These are phyloP conservation scores for Populus euphratica DNA, from an alignment of 345 rosid genomes.

Conservation along the genomic window DNA sequence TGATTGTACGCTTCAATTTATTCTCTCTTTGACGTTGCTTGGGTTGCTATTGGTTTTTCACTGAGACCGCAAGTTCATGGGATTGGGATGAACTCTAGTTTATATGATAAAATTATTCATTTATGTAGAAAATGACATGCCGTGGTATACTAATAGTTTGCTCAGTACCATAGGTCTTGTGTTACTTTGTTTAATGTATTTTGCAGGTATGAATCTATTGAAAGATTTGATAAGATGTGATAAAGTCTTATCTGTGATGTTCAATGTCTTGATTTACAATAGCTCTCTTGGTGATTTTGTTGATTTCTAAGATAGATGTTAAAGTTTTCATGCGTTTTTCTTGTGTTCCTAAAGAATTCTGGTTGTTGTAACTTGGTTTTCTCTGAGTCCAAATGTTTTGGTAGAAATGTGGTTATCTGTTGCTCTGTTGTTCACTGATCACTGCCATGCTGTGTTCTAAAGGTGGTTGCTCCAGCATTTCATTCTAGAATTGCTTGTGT, in stretches of 20 bases:
- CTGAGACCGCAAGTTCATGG: not conserved
- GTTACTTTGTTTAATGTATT: not conserved
- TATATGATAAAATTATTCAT: not conserved
- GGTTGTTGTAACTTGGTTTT: not conserved
- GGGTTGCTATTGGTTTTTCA: not conserved
- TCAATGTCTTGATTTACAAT: not conserved
- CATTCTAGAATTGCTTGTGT: not conserved
- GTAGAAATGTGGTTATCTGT: not conserved
- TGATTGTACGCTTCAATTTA: not conserved
- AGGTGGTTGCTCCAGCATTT: not conserved
- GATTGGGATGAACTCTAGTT: not conserved
- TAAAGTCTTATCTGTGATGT: not conserved
- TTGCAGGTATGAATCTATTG: not conserved
- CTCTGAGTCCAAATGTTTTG: not conserved
- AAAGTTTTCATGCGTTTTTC: not conserved
- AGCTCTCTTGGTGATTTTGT: not conserved
- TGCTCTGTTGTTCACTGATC: not conserved
- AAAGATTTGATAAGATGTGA: conserved; percentile 1
- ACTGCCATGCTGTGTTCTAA: not conserved
- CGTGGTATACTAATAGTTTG: not conserved
- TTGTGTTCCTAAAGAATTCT: not conserved
- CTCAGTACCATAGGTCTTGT: not conserved
- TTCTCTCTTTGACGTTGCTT: not conserved
- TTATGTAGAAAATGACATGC: not conserved
- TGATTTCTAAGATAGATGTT: not conserved